phyloP scores from a whole-genome alignment of 345 rosid genomes.

The Acer yangbiense region DNA sequence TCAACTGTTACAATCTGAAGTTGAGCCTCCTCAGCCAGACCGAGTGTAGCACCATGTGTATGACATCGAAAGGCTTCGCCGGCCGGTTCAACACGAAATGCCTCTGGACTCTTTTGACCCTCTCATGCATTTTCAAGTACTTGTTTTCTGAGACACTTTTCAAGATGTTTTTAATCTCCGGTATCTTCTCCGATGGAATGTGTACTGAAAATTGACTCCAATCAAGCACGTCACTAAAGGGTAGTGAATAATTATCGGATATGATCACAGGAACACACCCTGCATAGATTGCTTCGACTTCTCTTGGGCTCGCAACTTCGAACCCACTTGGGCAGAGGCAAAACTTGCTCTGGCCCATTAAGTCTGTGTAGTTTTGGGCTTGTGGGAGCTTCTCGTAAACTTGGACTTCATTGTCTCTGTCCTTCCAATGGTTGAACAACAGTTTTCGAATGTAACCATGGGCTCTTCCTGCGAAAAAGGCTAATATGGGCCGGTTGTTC shows the following conservation, averaged over 20 bases:
- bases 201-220: slow-evolving; percentile 51
- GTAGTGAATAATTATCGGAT: slow-evolving; percentile 44
- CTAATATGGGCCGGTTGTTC: slow-evolving; percentile 36
- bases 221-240: slow-evolving; percentile 52
- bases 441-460: slow-evolving; percentile 44
- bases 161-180: slow-evolving; percentile 43
- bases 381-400: slow-evolving; percentile 43
- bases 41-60: slow-evolving; percentile 54
- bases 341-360: slow-evolving; percentile 45
- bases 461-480: slow-evolving; percentile 52
- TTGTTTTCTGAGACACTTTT: slow-evolving; percentile 24
- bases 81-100: slow-evolving; percentile 53
- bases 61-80: slow-evolving; percentile 50
- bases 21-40: slow-evolving; percentile 60
- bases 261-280: slow-evolving; percentile 57
- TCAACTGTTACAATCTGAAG: slow-evolving; percentile 18
- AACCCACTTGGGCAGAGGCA: slow-evolving; percentile 62
- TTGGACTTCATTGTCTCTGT: slow-evolving; percentile 44
- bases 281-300: slow-evolving; percentile 43
- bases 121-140: slow-evolving; percentile 40
- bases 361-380: slow-evolving; percentile 33
- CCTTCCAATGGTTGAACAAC: slow-evolving; percentile 43
- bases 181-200: slow-evolving; percentile 39
- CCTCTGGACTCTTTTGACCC: slow-evolving; percentile 37
- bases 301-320: slow-evolving; percentile 59